These are phyloP conservation scores for Helminthosporium solani DNA, from an alignment of 2,329 filamentous ascomycete species.

Conservation along the genomic window DNA sequence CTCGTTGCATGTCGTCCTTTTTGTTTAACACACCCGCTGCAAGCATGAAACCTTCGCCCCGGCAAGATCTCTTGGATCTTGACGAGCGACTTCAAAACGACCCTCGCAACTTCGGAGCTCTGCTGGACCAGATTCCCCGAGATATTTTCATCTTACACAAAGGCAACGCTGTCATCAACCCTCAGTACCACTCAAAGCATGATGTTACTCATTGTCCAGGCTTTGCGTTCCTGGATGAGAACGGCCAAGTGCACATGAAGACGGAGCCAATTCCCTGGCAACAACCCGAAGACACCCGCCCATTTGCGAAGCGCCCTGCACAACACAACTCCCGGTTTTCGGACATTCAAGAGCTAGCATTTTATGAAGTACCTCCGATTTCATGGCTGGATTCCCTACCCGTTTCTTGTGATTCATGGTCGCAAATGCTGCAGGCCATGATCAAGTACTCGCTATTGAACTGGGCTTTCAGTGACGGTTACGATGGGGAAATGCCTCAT, in stretches of 20 bases:
- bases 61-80: neutral
- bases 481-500: neutral
- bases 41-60: neutral
- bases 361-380: constrained; percentile 2
- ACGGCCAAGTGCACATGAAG: neutral
- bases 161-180: constrained; percentile 1
- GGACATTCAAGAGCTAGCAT: neutral
- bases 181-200: neutral
- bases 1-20: neutral
- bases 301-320: neutral
- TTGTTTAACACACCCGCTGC: neutral
- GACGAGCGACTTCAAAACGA: constrained; percentile 1
- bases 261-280: neutral
- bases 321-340: neutral
- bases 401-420: neutral
- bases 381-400: constrained; percentile 2
- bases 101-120: neutral
- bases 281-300: neutral
- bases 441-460: constrained; percentile 7
- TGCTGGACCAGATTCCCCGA: constrained; percentile 6
- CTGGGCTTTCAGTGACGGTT: constrained; percentile 2
- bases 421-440: constrained; percentile 1
- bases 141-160: constrained; percentile 3
- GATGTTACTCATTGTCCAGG: neutral
- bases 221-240: neutral